Evolutionary conservation across 352 stramenopile species (phyloP).

Genomic region (Bremia lactucae): DNA sequence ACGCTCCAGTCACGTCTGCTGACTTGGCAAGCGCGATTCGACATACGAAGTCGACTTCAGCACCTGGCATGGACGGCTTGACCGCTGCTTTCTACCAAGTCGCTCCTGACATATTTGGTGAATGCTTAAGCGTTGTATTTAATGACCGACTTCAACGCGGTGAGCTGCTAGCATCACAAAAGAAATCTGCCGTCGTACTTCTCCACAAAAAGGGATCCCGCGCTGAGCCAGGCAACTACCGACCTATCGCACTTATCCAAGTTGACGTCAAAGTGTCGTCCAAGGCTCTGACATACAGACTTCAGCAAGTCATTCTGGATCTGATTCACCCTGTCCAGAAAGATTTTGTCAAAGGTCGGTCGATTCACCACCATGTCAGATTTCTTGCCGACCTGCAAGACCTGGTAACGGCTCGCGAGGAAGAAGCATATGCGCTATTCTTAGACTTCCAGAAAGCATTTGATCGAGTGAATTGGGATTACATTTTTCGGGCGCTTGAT

Average conservation of each 20-base stretch:
- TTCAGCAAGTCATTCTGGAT: not conserved
- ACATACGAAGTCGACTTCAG: not conserved
- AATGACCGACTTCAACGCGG: not conserved
- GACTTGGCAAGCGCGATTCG: not conserved
- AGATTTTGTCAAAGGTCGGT: not conserved
- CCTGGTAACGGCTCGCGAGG: not conserved
- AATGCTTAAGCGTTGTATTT: not conserved
- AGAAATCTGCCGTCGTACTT: not conserved
- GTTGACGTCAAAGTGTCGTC: not conserved
- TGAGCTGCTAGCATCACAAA: no score
- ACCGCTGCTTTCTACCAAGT: not conserved
- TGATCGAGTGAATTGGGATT: not conserved
- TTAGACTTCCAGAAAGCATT: not conserved
- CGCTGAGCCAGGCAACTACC: not conserved
- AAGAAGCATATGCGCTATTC: not conserved
- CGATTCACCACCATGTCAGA: not conserved
- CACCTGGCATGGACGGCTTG: not conserved
- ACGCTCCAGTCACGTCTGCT: not conserved
- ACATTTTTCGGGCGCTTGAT: not conserved
- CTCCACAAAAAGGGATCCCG: not conserved
- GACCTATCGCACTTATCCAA: not conserved
- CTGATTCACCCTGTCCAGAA: not conserved
- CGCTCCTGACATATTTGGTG: not conserved
- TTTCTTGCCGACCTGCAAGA: not conserved
- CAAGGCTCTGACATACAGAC: not conserved